These are phyloP conservation scores for Suillus lakei DNA, from an alignment of 768 basidiomycete species.

Conservation along the genomic window DNA sequence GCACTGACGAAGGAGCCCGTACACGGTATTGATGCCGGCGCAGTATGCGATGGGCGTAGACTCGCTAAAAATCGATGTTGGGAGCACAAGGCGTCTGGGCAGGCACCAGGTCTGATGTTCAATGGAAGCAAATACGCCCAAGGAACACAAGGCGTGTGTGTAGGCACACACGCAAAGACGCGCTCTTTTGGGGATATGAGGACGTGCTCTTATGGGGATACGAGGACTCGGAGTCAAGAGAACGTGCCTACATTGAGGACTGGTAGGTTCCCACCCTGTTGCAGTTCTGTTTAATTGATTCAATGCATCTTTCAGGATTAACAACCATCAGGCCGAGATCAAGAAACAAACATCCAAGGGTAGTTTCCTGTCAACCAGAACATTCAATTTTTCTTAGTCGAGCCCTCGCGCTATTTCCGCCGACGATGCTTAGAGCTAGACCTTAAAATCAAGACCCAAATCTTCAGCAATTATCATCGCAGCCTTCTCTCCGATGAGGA, in stretches of 20 bases:
- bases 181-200: too few species aligned
- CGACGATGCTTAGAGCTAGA: not conserved
- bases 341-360: slow-evolving; percentile 80
- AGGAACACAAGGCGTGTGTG: slow-evolving; percentile 90
- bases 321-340: slow-evolving; percentile 81
- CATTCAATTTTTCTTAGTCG: not conserved
- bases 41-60: too few species aligned
- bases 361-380: slow-evolving; percentile 74
- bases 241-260: slow-evolving; percentile 80
- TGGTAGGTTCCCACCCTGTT: slow-evolving; percentile 52
- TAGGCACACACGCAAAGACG: slow-evolving; percentile 76
- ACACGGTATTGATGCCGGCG: too few species aligned
- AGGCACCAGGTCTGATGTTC: too few species aligned
- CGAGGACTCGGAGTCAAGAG: slow-evolving; percentile 85
- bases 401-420: not conserved
- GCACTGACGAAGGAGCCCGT: too few species aligned
- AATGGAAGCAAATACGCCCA: too few species aligned
- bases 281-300: not conserved
- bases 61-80: too few species aligned
- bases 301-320: slow-evolving; percentile 55
- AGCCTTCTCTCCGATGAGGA: slow-evolving; percentile 59
- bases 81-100: too few species aligned
- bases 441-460: slow-evolving; percentile 28
- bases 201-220: slow-evolving; percentile 81
- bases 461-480: slow-evolving; percentile 61